Conservation (phyloP, 2,329 filamentous ascomycete species). For the Chrysoporthe deuterocubensis region DNA sequence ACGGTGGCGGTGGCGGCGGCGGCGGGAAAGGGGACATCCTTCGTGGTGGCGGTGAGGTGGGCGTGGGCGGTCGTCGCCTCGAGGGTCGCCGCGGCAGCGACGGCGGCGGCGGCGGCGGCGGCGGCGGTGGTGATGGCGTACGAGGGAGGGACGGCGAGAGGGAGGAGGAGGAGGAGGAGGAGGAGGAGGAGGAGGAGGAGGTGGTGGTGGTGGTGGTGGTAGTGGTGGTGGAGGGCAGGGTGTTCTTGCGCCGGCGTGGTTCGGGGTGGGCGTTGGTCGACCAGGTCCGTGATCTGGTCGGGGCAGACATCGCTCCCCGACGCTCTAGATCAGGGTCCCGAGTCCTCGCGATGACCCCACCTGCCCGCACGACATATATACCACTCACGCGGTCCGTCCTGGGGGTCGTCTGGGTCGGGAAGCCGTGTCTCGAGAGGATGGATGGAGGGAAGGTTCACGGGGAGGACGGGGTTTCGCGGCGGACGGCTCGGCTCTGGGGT, state of each 20-base stretch:
- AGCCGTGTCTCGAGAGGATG: not conserved
- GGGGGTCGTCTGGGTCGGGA: not conserved
- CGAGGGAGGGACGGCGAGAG: not conserved
- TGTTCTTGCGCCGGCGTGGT: constrained; percentile 2
- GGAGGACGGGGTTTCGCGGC: not conserved
- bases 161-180: not conserved
- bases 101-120: not conserved
- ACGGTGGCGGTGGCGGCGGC: not conserved
- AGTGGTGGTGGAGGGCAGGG: not conserved
- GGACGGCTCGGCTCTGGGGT: constrained; percentile 2
- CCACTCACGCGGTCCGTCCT: not conserved
- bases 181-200: not conserved
- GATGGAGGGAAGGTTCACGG: not conserved
- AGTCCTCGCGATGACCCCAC: not conserved
- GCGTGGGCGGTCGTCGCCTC: not conserved
- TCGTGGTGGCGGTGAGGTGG: constrained; percentile 18
- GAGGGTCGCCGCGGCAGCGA: not conserved
- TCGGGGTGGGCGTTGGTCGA: constrained; percentile 26
- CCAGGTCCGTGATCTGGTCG: constrained; percentile 27
- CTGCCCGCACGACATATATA: not conserved
- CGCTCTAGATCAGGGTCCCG: not conserved
- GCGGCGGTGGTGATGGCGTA: not conserved
- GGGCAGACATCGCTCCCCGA: constrained; percentile 25
- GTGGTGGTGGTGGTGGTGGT: too few species aligned
- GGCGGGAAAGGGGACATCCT: not conserved